Base-by-base conservation (phyloP, 176 grass and related monocot species). In the Chloris gayana region DNA sequence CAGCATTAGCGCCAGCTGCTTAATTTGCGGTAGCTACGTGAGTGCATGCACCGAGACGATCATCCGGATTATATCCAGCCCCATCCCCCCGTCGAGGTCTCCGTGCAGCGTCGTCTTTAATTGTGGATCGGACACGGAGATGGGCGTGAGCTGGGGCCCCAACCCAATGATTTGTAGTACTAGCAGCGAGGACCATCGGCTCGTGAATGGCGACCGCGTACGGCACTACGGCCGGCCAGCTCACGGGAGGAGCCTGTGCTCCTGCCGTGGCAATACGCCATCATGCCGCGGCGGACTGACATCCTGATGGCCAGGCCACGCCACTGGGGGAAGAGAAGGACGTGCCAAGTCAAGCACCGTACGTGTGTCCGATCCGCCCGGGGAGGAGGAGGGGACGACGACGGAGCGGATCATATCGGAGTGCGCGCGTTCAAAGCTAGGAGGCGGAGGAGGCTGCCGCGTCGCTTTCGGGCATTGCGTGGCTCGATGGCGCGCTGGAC, bases 121-220 rank as follows among this genome's bases (percentile, higher is more conserved):
- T 61, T 75, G 56, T 35, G 37, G 65, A 13, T 26, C 29, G 73
- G 54, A 33, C 78, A 7, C 18, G 41, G 72, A 64, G 66, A 73
- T 69, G 70, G 70, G 64, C 60, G 19, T 13, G 25, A 6, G 24
- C 4, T 19, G 58, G 22, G 24, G 56, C 8, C 14, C 21, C 57
- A 73, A 35, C 7, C 63, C 76, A 88, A 84, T 70, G 87, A 80
- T 84, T 19, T 1, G 80, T 46, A 73, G 60, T 13, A n/a, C n/a
- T n/a, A n/a, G n/a, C n/a, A n/a, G n/a, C n/a, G n/a, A 83, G 74
- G 81, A 70, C 7, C 70, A 30, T 15, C 67, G 25, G 53, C 31
- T 14, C 64, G 30, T 72, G 79, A 82, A 72, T 59, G 49, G 44
- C 60, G 29, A 49, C 15, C 15, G 44, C 24, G 47, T 11, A 11